Evolutionary conservation across 495 filamentous ascomycete genomes (phyloP).

Genomic region (Trichocladium antarcticum): DNA sequence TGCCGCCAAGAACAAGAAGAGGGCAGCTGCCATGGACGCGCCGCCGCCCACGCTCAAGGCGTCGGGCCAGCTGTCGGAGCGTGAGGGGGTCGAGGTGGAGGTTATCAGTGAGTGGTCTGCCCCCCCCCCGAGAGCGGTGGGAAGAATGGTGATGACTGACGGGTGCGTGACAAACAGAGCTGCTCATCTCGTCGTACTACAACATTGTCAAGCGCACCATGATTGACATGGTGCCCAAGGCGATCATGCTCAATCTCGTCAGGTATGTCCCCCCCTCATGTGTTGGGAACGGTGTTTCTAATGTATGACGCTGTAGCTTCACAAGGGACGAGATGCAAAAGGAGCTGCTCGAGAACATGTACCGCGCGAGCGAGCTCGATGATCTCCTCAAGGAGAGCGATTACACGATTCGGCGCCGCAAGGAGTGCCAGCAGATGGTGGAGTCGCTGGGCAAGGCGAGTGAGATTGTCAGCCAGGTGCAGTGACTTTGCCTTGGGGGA

Average conservation of each 20-base stretch:
- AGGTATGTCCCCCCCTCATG: slow-evolving; percentile 51
- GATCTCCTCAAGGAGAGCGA: slow-evolving; percentile 96
- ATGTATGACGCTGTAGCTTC: slow-evolving; percentile 48
- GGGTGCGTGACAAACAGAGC: slow-evolving; percentile 43
- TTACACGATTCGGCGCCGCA: slow-evolving; percentile 86
- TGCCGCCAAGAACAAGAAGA: slow-evolving; percentile 98
- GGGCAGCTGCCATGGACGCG: slow-evolving; percentile 97
- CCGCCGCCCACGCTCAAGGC: slow-evolving; percentile 90
- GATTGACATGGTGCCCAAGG: slow-evolving; percentile 99
- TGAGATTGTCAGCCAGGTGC: slow-evolving; percentile 95
- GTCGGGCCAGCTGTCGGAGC: slow-evolving; percentile 80
- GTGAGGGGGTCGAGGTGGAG: slow-evolving; percentile 90
- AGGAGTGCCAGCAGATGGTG: slow-evolving; percentile 99
- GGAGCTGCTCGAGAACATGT: slow-evolving; percentile 97
- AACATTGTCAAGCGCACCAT: slow-evolving; percentile 96
- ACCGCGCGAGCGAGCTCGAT: slow-evolving; percentile 77
- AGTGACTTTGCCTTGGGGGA: slow-evolving; percentile 40
- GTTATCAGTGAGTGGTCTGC: slow-evolving; percentile 69
- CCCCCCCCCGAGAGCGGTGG: too few relatives aligned
- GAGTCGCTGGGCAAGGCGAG: slow-evolving; percentile 77
- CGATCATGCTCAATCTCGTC: slow-evolving; percentile 95
- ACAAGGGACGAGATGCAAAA: slow-evolving; percentile 98
- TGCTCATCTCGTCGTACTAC: slow-evolving; percentile 92
- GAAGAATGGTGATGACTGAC: background rate
- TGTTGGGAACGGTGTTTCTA: too few relatives aligned